phyloP scores from a whole-genome alignment of 1,284 basidiomycete species.

The Cutaneotrichosporon cavernicola region DNA sequence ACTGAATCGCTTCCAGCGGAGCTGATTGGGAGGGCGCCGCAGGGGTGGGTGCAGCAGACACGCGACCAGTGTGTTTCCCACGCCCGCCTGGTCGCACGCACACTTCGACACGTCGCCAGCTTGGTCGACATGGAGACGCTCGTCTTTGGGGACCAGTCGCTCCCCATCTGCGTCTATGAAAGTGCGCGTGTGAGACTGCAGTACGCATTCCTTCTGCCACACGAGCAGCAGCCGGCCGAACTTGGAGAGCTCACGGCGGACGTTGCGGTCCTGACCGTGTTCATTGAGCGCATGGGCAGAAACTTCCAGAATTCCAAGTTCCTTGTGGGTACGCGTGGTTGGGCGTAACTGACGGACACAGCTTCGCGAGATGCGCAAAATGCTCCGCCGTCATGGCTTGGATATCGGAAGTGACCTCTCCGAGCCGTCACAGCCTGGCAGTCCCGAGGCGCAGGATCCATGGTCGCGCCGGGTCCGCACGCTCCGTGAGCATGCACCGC shows the following conservation, averaged over 20 bases:
- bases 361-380: slow-evolving; percentile 25
- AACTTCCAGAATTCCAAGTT: slow-evolving; percentile 16
- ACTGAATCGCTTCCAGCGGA: slow-evolving; percentile 17
- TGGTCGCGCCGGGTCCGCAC: slow-evolving; percentile 21
- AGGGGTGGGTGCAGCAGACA: slow-evolving; percentile 22
- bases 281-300: slow-evolving; percentile 14
- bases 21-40: slow-evolving; percentile 16
- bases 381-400: slow-evolving; percentile 26
- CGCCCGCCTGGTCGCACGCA: slow-evolving; percentile 19
- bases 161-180: slow-evolving; percentile 30
- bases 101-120: slow-evolving; percentile 17
- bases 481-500: slow-evolving; percentile 13
- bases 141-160: slow-evolving; percentile 22
- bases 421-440: slow-evolving; percentile 19
- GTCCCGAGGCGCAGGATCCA: slow-evolving; percentile 18
- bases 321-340: slow-evolving; percentile 12
- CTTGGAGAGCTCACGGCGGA: slow-evolving; percentile 22
- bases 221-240: slow-evolving; percentile 16
- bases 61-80: slow-evolving; percentile 21
- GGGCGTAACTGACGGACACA: neutral
- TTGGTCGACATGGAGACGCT: slow-evolving; percentile 24
- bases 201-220: slow-evolving; percentile 22
- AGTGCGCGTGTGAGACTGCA: slow-evolving; percentile 24
- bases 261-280: slow-evolving; percentile 16
- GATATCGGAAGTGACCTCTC: slow-evolving; percentile 14